Percentiles rank a stretch among this genome's conserved stretches.
Conservation (phyloP, 2,329 filamentous ascomycete species). For the Sarocladiaceae sp. region DNA sequence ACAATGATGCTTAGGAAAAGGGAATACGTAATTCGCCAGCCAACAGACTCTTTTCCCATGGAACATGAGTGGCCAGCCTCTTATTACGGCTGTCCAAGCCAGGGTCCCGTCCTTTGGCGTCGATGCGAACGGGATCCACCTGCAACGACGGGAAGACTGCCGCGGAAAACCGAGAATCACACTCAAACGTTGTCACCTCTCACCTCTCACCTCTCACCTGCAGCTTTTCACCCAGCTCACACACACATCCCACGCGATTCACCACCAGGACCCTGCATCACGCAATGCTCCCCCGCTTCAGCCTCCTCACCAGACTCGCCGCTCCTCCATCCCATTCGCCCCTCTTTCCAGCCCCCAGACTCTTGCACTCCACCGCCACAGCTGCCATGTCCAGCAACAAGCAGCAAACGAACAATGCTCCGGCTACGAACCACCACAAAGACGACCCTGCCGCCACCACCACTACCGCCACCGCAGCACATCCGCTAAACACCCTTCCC, state of each 20-base stretch:
- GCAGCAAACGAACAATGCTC: background rate
- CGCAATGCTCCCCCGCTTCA: conserved; percentile 7
- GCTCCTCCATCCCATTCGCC: too few relatives aligned
- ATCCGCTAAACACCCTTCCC: conserved; percentile 1
- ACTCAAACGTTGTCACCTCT: background rate
- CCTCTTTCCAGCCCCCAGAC: background rate
- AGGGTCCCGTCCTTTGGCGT: background rate
- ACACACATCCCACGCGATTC: conserved; percentile 1
- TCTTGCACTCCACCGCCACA: conserved; percentile 1
- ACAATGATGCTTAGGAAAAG: too few relatives aligned
- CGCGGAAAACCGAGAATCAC: too few relatives aligned
- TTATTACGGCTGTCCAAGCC: background rate
- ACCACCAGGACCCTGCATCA: conserved; percentile 9
- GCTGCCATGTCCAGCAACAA: background rate
- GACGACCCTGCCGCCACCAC: background rate
- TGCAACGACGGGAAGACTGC: too few relatives aligned
- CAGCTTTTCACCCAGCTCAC: background rate
- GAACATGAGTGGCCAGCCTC: too few relatives aligned
- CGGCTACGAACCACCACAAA: background rate
- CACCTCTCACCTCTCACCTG: too few relatives aligned
- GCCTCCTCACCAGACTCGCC: too few relatives aligned
- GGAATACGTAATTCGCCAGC: too few relatives aligned
- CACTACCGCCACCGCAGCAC: background rate
- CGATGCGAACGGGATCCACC: too few relatives aligned
- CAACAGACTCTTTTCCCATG: too few relatives aligned